phyloP scores from a whole-genome alignment of 2,329 filamentous ascomycete genomes.

The Calycina herbarum region DNA sequence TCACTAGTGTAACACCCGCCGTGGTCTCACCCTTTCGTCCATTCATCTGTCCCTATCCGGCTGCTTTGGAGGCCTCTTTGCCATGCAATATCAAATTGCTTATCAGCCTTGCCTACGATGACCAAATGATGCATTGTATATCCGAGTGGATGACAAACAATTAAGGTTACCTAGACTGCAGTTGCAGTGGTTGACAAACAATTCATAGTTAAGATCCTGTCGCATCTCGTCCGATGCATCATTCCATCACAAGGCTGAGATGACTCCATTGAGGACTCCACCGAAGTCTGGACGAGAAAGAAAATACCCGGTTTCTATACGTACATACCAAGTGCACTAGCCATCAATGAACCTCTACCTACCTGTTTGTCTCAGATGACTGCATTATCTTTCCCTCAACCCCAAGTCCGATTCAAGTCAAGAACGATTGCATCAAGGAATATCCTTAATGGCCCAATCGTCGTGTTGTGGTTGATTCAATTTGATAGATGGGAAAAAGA shows the following conservation, averaged over 20 bases:
- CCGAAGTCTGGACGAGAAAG: neutral
- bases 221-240: too few species aligned
- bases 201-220: neutral
- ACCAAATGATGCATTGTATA: conserved; percentile 13
- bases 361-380: conserved; percentile 16
- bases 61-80: neutral
- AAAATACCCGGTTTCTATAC: neutral
- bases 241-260: neutral
- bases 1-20: neutral
- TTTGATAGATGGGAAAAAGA: too few species aligned
- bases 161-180: neutral
- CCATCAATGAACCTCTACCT: neutral
- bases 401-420: too few species aligned
- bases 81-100: neutral
- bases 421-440: too few species aligned
- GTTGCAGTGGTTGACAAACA: conserved; percentile 13
- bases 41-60: conserved; percentile 9
- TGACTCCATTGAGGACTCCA: neutral
- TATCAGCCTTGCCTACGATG: conserved; percentile 4
- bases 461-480: too few species aligned
- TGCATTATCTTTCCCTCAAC: conserved; percentile 7
- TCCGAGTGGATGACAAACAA: conserved; percentile 7
- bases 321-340: neutral
- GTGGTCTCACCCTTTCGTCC: neutral
- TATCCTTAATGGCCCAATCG: too few species aligned